Conservation (phyloP, 164 flowering plant genomes). For the Saururus chinensis region DNA sequence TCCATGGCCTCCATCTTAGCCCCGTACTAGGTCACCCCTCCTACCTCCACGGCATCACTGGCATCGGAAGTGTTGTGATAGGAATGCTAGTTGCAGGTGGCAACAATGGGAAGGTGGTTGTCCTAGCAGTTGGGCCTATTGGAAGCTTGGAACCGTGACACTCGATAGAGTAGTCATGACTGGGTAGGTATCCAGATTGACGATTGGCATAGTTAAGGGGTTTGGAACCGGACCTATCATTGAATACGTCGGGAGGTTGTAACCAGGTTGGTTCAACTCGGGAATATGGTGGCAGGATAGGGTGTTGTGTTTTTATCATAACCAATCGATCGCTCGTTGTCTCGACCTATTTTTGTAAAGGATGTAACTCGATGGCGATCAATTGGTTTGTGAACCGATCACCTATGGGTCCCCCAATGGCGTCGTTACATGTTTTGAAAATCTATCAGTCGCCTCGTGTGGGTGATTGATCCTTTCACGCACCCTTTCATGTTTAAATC, state of each 20-base stretch:
- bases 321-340: too few relatives aligned
- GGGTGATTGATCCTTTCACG: too few relatives aligned
- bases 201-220: constrained; percentile 31
- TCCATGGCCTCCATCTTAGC: constrained; percentile 53
- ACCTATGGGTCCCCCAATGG: too few relatives aligned
- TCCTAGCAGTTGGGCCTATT: background rate
- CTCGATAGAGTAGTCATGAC: background rate
- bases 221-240: constrained; percentile 10
- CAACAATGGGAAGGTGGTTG: constrained; percentile 28
- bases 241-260: constrained; percentile 38
- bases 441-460: too few relatives aligned
- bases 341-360: too few relatives aligned
- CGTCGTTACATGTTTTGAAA: too few relatives aligned
- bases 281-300: constrained; percentile 1
- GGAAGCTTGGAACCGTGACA: background rate
- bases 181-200: constrained; percentile 10
- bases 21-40: constrained; percentile 89
- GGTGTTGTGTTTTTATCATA: too few relatives aligned
- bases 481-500: too few relatives aligned
- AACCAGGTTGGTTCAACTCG: constrained; percentile 25
- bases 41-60: constrained; percentile 34
- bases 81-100: constrained; percentile 23
- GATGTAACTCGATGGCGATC: too few relatives aligned
- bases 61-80: constrained; percentile 22
- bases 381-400: too few relatives aligned